Conservation (phyloP, 1,139 yeast species). For the Suhomyces chickasaworum region DNA sequence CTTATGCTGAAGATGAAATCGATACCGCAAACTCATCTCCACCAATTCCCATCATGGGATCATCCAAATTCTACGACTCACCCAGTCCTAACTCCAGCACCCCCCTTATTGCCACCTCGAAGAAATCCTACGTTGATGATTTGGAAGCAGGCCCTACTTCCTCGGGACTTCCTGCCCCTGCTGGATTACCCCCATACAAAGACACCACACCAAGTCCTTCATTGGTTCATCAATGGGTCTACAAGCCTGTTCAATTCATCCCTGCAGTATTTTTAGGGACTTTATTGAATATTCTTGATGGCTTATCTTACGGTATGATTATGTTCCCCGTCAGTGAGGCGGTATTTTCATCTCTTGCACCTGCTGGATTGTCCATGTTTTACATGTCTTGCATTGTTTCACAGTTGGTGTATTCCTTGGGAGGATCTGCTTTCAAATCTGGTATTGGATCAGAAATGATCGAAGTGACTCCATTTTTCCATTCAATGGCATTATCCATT, state of each 20-base stretch:
- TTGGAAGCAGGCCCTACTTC: conserved; percentile 5
- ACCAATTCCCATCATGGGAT: conserved; percentile 24
- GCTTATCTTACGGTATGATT: conserved; percentile 95
- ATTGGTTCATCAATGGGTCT: conserved; percentile 22
- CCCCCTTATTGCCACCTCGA: conserved; percentile 2
- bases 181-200: neutral
- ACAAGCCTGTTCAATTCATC: conserved; percentile 50
- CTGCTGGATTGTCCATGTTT: conserved; percentile 91
- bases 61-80: neutral
- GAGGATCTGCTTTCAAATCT: conserved; percentile 85
- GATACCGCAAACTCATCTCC: conserved; percentile 24
- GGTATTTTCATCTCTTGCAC: conserved; percentile 73
- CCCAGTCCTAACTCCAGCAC: conserved; percentile 1
- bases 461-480: conserved; percentile 96
- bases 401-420: conserved; percentile 83
- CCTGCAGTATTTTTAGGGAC: conserved; percentile 88
- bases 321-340: conserved; percentile 89
- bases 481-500: conserved; percentile 84
- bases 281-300: conserved; percentile 84
- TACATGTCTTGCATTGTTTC: conserved; percentile 87
- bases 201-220: conserved; percentile 3
- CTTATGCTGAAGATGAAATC: conserved; percentile 9
- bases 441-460: conserved; percentile 98
- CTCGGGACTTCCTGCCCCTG: neutral
- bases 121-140: conserved; percentile 8